Conservation (phyloP, 306 rosid genomes). For the Sphenostylis stenocarpa region DNA sequence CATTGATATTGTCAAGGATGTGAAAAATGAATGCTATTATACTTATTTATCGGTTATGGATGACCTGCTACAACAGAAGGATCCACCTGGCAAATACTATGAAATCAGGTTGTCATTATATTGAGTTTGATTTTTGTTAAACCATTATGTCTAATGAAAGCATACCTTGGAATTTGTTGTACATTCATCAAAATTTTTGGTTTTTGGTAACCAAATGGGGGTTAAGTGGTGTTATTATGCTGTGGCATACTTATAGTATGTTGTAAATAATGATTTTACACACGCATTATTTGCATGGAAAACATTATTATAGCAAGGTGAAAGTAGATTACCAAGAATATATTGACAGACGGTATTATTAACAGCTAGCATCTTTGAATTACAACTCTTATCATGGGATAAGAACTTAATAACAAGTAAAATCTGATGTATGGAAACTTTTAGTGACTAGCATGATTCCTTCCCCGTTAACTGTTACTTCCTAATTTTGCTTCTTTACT, state of each 20-base stretch:
- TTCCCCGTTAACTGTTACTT: background rate
- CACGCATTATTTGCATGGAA: background rate
- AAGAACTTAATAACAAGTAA: background rate
- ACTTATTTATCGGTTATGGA: conserved; percentile 74
- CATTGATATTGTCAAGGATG: conserved; percentile 65
- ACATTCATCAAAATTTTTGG: background rate
- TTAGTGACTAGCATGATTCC: background rate
- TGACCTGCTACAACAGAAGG: conserved; percentile 53
- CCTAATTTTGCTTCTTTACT: background rate
- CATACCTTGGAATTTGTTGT: background rate
- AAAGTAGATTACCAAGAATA: background rate
- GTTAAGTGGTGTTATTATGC: background rate
- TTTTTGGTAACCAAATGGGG: background rate
- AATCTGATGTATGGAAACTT: background rate
- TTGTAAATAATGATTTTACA: background rate
- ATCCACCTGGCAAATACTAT: conserved; percentile 55
- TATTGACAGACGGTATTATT: background rate
- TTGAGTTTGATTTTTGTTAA: background rate
- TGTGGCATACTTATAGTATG: background rate
- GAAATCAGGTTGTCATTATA: conserved; percentile 71
- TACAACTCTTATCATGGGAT: background rate
- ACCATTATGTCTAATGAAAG: background rate
- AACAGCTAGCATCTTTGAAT: background rate
- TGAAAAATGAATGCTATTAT: conserved; percentile 60
- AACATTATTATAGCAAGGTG: background rate